A percentile compares a stretch with the other conserved stretches of the same genome.
Conservation (phyloP, 1,284 basidiomycete species). For the Apiotrichum veenhuisii region DNA sequence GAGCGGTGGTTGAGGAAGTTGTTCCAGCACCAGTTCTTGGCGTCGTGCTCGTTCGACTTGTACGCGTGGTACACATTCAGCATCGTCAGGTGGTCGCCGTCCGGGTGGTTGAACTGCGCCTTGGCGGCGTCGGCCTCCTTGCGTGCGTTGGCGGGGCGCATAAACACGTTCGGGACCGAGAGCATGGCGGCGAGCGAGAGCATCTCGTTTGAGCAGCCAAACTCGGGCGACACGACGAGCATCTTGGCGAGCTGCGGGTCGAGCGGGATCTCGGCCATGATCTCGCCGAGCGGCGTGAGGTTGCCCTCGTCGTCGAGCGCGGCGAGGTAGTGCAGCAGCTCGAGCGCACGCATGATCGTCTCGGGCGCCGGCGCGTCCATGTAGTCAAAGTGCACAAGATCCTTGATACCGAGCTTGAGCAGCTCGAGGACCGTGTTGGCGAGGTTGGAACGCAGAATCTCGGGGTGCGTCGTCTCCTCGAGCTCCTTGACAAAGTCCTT, state of each 20-base stretch:
- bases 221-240: constrained; percentile 89
- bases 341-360: constrained; percentile 95
- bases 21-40: constrained; percentile 84
- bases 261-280: constrained; percentile 98
- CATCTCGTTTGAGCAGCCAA: constrained; percentile 94
- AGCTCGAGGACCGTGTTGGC: constrained; percentile 92
- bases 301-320: constrained; percentile 94
- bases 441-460: constrained; percentile 87
- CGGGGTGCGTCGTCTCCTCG: constrained; percentile 94
- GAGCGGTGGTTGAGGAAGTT: constrained; percentile 85
- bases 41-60: constrained; percentile 69
- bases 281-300: constrained; percentile 76
- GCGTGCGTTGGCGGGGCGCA: constrained; percentile 81
- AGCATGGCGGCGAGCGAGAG: constrained; percentile 94
- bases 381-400: constrained; percentile 89
- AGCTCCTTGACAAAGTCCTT: constrained; percentile 94
- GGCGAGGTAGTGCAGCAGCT: constrained; percentile 86
- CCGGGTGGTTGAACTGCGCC: constrained; percentile 81
- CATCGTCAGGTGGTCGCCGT: constrained; percentile 91
- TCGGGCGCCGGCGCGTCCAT: constrained; percentile 97
- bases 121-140: constrained; percentile 92
- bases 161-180: constrained; percentile 86
- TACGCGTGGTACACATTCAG: constrained; percentile 96
- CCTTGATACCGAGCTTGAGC: constrained; percentile 90
- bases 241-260: constrained; percentile 96